phyloP scores from a whole-genome alignment of 2,329 filamentous ascomycete species.

The Hymenoscyphus albidus region DNA sequence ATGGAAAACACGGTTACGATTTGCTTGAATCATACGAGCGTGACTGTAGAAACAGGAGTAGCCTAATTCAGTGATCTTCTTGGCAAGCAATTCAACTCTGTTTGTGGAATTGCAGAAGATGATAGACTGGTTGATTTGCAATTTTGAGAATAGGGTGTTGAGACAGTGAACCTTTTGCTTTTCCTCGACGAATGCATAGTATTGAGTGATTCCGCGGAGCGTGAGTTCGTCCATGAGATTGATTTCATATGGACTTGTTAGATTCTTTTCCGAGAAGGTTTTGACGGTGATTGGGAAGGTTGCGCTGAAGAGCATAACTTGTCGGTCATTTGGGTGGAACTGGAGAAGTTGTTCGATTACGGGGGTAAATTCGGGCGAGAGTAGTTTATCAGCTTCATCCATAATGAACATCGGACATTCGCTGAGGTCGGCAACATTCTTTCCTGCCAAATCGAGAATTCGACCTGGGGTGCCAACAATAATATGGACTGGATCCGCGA shows the following conservation, averaged over 20 bases:
- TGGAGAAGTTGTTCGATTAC: slow-evolving; percentile 94
- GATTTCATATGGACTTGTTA: slow-evolving; percentile 94
- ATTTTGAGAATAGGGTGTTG: slow-evolving; percentile 97
- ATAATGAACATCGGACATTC: slow-evolving; percentile 98
- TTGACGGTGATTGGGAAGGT: slow-evolving; percentile 98
- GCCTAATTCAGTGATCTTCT: slow-evolving; percentile 98
- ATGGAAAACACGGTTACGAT: slow-evolving; percentile 97
- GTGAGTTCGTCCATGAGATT: slow-evolving; percentile 99
- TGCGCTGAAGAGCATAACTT: slow-evolving; percentile 99
- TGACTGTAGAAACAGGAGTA: slow-evolving; percentile 99
- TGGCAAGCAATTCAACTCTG: slow-evolving; percentile 92
- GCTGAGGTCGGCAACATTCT: slow-evolving; percentile 92
- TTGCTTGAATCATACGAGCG: slow-evolving; percentile 94
- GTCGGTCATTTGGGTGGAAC: slow-evolving; percentile 94
- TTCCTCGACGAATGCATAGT: slow-evolving; percentile 98
- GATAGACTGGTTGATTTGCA: slow-evolving; percentile 99
- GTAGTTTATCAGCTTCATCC: slow-evolving; percentile 97
- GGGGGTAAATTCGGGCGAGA: slow-evolving; percentile 94
- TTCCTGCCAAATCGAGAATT: slow-evolving; percentile 93
- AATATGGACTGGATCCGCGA: slow-evolving; percentile 93
- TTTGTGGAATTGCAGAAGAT: slow-evolving; percentile 99
- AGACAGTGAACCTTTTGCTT: slow-evolving; percentile 99
- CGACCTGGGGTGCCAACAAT: slow-evolving; percentile 95
- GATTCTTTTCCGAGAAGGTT: slow-evolving; percentile 97
- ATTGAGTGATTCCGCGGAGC: slow-evolving; percentile 95